Conservation (phyloP, 352 stramenopile species). For the Globisporangium takayamanum region DNA sequence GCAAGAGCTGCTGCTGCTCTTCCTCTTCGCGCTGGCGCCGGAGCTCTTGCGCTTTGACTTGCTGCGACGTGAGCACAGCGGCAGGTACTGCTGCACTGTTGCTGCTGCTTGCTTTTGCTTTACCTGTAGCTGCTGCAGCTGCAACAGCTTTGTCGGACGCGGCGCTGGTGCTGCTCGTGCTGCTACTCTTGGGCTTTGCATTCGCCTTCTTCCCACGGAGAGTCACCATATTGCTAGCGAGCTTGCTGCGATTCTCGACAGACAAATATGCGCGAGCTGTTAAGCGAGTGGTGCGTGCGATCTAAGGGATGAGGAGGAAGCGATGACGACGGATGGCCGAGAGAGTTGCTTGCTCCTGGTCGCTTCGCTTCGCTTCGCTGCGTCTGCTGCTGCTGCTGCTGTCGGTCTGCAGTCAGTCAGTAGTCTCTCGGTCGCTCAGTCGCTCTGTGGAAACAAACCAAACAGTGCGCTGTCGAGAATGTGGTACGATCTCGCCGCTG, state of each 20-base stretch:
- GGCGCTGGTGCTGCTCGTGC: constrained; percentile 28
- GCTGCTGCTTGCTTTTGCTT: constrained; percentile 18
- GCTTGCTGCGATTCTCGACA: background rate
- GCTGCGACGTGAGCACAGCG: constrained; percentile 4
- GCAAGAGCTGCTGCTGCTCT: constrained; percentile 20
- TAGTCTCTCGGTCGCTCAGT: background rate
- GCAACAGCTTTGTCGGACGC: constrained; percentile 27
- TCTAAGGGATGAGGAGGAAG: too few relatives aligned
- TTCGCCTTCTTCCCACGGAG: constrained; percentile 71
- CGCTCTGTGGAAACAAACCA: background rate
- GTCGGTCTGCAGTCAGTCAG: background rate
- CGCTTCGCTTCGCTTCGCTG: background rate
- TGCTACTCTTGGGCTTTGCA: constrained; percentile 50
- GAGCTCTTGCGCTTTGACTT: constrained; percentile 18
- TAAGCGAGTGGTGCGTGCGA: background rate
- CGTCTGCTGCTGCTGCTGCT: background rate
- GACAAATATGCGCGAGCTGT: background rate
- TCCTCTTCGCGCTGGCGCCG: constrained; percentile 24
- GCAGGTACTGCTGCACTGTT: background rate
- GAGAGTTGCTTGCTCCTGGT: background rate
- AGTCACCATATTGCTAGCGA: constrained; percentile 41
- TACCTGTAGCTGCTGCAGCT: constrained; percentile 3
- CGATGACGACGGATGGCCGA: background rate
- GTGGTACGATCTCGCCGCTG: too few relatives aligned
- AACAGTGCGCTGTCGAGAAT: background rate